Evolutionary conservation across 139 green algal species (phyloP).

Genomic region (Desmodesmus armatus): DNA sequence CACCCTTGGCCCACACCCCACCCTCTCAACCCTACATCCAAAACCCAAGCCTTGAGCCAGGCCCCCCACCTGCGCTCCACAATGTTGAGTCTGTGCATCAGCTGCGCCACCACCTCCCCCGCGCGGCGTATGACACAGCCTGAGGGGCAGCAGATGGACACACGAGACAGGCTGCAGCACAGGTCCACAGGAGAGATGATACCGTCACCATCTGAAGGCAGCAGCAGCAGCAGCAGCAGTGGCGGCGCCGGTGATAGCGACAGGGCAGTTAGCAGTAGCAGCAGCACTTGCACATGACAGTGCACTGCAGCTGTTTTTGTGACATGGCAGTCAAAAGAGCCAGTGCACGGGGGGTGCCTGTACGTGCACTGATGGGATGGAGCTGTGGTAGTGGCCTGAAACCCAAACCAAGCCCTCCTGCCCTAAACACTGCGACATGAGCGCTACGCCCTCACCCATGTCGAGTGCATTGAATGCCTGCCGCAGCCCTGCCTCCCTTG

Average conservation of each 20-base stretch:
- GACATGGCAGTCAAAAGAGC: too few species aligned
- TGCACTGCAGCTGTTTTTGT: too few species aligned
- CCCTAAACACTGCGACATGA: too few species aligned
- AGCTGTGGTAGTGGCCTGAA: too few species aligned
- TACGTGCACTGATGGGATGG: too few species aligned
- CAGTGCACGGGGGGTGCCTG: too few species aligned
- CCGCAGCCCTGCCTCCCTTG: constrained; percentile 62
- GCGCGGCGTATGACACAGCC: constrained; percentile 20
- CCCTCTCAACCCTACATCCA: too few species aligned
- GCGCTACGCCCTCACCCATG: constrained; percentile 56
- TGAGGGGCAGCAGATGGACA: constrained; percentile 62
- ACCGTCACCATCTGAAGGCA: constrained; percentile 63
- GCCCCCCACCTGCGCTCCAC: constrained; percentile 28
- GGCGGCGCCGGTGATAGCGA: too few species aligned
- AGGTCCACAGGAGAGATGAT: constrained; percentile 65
- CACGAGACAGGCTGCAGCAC: constrained; percentile 53
- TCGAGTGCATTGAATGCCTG: constrained; percentile 67
- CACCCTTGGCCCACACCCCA: too few species aligned
- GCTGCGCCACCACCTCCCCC: constrained; percentile 21
- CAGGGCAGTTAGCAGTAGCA: too few species aligned
- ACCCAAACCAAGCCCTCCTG: too few species aligned
- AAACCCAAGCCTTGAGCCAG: too few species aligned
- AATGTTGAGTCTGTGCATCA: constrained; percentile 30
- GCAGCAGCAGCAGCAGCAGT: not conserved
- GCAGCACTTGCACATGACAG: not conserved